phyloP scores from a whole-genome alignment of 164 flowering plant genomes.

The Nelumbo lutea region DNA sequence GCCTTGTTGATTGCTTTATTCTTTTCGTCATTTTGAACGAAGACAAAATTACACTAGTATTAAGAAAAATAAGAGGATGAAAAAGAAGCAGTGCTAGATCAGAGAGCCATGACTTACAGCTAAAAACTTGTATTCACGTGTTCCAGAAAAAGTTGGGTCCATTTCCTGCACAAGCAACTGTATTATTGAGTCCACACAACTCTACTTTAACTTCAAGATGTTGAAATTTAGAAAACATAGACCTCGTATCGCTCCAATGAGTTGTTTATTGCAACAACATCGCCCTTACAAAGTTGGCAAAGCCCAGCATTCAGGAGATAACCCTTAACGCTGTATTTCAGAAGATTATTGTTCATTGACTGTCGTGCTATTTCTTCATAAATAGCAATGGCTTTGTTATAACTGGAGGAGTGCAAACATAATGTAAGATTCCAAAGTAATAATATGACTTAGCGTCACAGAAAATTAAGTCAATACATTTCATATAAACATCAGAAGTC shows the following conservation, averaged over 20 bases:
- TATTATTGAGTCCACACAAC: neutral
- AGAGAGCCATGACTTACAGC: conserved; percentile 38
- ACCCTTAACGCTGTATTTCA: conserved; percentile 81
- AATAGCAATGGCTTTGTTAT: conserved; percentile 58
- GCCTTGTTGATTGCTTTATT: no score
- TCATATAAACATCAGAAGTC: no score
- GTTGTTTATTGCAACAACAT: conserved; percentile 73
- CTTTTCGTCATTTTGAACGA: no score
- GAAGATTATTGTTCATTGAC: conserved; percentile 64
- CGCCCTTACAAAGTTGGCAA: conserved; percentile 85
- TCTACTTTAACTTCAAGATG: neutral
- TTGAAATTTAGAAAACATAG: neutral
- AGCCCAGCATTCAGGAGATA: conserved; percentile 91
- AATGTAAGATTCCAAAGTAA: neutral
- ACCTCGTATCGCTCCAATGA: conserved; percentile 86
- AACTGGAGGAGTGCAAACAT: conserved; percentile 25
- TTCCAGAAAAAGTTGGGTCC: conserved; percentile 88
- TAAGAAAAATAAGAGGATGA: no score
- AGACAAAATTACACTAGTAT: no score
- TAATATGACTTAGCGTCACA: no score
- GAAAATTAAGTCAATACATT: no score
- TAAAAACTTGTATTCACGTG: conserved; percentile 70
- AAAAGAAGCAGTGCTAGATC: no score
- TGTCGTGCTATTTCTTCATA: conserved; percentile 78
- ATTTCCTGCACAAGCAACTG: conserved; percentile 57